phyloP scores from a whole-genome alignment of 768 basidiomycete genomes.

The Calocera cornea region DNA sequence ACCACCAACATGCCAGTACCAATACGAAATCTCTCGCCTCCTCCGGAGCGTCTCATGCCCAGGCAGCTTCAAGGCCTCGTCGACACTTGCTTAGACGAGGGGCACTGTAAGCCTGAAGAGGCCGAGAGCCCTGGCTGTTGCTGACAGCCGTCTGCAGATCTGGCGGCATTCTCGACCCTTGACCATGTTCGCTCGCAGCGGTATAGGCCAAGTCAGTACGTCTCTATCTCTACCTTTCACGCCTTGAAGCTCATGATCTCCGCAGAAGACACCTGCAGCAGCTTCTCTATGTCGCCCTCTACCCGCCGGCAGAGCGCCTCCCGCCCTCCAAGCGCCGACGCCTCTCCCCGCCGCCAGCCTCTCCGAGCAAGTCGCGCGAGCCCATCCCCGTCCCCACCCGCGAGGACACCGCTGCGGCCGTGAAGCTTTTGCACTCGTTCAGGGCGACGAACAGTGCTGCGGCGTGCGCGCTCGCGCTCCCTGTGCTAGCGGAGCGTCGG shows the following conservation, averaged over 20 bases:
- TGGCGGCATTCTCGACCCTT: background rate
- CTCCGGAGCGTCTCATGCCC: background rate
- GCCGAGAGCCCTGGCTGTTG: too few relatives aligned
- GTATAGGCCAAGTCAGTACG: background rate
- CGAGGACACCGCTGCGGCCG: background rate
- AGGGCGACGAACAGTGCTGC: background rate
- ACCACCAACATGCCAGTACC: background rate
- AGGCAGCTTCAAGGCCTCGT: background rate
- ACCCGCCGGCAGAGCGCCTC: background rate
- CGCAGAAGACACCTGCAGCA: background rate
- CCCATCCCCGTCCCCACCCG: background rate
- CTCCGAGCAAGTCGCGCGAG: background rate
- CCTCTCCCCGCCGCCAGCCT: background rate
- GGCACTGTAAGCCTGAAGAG: background rate
- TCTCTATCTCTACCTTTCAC: background rate
- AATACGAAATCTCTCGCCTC: background rate
- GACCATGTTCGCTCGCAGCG: background rate
- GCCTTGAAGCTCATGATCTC: background rate
- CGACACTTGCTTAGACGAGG: background rate
- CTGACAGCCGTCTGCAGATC: background rate
- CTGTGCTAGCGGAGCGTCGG: background rate
- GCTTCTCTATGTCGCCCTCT: background rate
- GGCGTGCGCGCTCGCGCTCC: background rate
- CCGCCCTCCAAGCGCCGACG: background rate
- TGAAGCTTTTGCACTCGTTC: background rate